A percentile compares a stretch with the other conserved stretches of the same genome.
phyloP scores from a whole-genome alignment of 352 stramenopile species.

The Albugo candida region DNA sequence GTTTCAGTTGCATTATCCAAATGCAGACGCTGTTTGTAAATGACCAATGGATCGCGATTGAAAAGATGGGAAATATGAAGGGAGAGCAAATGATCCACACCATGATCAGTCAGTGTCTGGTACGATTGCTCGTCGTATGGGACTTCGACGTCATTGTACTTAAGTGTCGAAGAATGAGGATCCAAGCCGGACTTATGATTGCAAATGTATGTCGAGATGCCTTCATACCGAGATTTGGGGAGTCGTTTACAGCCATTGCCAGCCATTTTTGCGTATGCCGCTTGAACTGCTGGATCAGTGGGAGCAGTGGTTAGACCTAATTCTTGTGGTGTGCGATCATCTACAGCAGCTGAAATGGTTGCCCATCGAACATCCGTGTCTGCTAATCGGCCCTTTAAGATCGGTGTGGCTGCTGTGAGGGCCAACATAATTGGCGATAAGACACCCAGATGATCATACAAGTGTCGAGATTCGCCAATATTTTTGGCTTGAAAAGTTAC shows the following conservation, averaged over 20 bases:
- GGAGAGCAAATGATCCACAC: conserved; percentile 89
- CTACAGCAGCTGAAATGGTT: conserved; percentile 93
- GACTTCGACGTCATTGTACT: conserved; percentile 91
- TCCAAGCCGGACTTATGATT: conserved; percentile 77
- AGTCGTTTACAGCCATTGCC: conserved; percentile 84
- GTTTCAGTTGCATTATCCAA: conserved; percentile 63
- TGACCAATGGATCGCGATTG: conserved; percentile 94
- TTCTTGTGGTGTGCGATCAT: conserved; percentile 85
- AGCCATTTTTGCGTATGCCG: conserved; percentile 82
- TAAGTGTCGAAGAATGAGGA: conserved; percentile 48
- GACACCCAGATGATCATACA: conserved; percentile 99
- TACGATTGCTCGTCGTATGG: conserved; percentile 90
- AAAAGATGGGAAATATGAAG: conserved; percentile 98
- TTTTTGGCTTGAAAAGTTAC: conserved; percentile 97
- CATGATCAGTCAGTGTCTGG: conserved; percentile 71
- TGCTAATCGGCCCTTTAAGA: conserved; percentile 87
- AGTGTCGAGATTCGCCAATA: conserved; percentile 93
- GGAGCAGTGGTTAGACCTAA: conserved; percentile 21
- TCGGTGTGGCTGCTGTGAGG: conserved; percentile 95
- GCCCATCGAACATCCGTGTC: conserved; percentile 90
- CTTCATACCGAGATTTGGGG: conserved; percentile 90
- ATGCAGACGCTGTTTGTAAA: conserved; percentile 81
- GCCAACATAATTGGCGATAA: conserved; percentile 97
- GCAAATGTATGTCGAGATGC: conserved; percentile 80
- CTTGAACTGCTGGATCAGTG: conserved; percentile 23